These are phyloP conservation scores for Zasmidium cellare DNA, from an alignment of 2,329 filamentous ascomycete species.

Conservation along the genomic window DNA sequence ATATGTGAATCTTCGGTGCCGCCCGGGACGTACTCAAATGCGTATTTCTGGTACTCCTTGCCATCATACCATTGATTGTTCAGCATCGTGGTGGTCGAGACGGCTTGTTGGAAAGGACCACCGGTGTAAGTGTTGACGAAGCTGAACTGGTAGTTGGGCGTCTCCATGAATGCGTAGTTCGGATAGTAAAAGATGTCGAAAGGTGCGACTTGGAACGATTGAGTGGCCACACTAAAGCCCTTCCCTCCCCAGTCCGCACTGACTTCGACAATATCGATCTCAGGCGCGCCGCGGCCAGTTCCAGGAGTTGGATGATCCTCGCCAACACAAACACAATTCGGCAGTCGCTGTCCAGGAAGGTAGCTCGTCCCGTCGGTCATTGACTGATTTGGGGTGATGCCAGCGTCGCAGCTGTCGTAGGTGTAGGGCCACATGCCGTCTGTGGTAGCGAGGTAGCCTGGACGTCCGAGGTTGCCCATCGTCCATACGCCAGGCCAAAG, in stretches of 20 bases:
- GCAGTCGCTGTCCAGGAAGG: conserved; percentile 47
- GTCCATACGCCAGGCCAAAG: conserved; percentile 57
- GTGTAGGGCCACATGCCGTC: conserved; percentile 59
- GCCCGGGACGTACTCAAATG: conserved; percentile 57
- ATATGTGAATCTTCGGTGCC: conserved; percentile 47
- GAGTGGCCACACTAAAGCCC: conserved; percentile 47
- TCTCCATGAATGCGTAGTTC: conserved; percentile 54
- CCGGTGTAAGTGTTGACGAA: conserved; percentile 54
- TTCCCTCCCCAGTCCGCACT: conserved; percentile 44
- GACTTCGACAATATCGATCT: conserved; percentile 52
- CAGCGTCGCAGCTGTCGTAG: conserved; percentile 50
- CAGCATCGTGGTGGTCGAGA: conserved; percentile 55
- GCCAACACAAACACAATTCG: conserved; percentile 46
- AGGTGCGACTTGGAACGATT: conserved; percentile 52
- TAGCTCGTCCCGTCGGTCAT: conserved; percentile 43
- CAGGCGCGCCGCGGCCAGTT: conserved; percentile 48
- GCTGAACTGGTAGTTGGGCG: conserved; percentile 51
- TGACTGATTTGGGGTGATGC: conserved; percentile 53
- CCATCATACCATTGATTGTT: conserved; percentile 59
- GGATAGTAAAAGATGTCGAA: conserved; percentile 54
- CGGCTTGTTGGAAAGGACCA: conserved; percentile 57
- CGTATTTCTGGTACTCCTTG: conserved; percentile 55
- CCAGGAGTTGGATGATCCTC: conserved; percentile 51
- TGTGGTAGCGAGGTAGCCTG: conserved; percentile 53
- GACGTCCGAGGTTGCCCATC: conserved; percentile 56